These are phyloP conservation scores for Emmonsia crescens DNA, from an alignment of 2,329 filamentous ascomycete genomes.

Conservation along the genomic window DNA sequence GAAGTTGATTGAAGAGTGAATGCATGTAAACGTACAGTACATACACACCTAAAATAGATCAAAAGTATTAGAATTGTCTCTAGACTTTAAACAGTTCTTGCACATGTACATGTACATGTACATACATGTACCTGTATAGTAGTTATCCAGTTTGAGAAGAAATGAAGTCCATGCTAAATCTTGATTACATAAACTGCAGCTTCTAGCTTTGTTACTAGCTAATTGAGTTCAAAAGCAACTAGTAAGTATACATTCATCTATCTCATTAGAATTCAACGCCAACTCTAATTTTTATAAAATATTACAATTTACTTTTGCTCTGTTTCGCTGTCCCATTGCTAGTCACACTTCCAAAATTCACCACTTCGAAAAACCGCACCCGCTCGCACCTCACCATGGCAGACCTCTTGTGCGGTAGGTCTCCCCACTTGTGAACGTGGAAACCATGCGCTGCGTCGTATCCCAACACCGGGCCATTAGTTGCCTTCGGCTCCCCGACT, in stretches of 20 bases:
- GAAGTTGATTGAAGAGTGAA: conserved; percentile 28
- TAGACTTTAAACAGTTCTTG: neutral
- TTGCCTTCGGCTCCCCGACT: conserved; percentile 58
- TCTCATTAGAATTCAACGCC: neutral
- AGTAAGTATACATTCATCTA: neutral
- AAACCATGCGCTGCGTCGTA: conserved; percentile 68
- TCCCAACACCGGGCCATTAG: conserved; percentile 57
- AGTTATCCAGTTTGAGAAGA: no score
- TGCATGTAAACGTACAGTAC: neutral
- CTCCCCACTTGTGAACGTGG: conserved; percentile 60
- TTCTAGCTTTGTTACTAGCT: no score
- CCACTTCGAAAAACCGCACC: conserved; percentile 60
- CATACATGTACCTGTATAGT: no score
- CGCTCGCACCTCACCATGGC: conserved; percentile 55
- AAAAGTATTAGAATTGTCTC: neutral
- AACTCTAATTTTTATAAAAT: conserved; percentile 1
- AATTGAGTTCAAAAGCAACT: no score
- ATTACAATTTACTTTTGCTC: conserved; percentile 15
- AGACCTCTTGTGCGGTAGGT: conserved; percentile 61
- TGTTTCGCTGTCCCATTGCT: conserved; percentile 17
- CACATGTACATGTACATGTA: no score
- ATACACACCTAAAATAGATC: neutral
- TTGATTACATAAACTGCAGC: neutral
- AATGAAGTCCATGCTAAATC: neutral
- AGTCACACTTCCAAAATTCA: conserved; percentile 23